Evolutionary conservation across 192 early-diverging fungal genomes (phyloP), one percentile per base, ranked within the genome.

Genomic region (Polychytrium aggregatum): DNA sequence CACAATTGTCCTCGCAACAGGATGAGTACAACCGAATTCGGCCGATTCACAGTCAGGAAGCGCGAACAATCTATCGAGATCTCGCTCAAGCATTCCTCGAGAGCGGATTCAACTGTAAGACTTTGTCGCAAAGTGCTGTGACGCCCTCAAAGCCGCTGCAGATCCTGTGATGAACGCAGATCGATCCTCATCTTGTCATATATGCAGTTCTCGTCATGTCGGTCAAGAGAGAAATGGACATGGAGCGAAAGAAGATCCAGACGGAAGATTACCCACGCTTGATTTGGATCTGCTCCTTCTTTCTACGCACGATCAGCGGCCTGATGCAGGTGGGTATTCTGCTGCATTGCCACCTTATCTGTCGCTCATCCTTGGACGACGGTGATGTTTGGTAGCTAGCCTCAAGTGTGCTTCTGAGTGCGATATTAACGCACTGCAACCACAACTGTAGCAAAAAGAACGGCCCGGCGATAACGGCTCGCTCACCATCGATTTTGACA

Each of bases 401-500:
- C 24, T 14, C 16, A 1, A 13, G n/a, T 14, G 42, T n/a, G 18
- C 37, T 37, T 37, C 17, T 21, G 13, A 44, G 14, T 17, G 17
- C 42, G 2, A 44, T 13, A 21, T 18, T 44, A n/a, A 24, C 16
- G n/a, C n/a, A 27, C 14, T 25, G 31, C 27, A 27, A 48, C n/a
- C 29, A 16, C 21, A 3, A 48, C 21, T 0, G 16, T 25, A 30
- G 14, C 26, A 2, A 31, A 31, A 42, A 17, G 21, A 53, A 44
- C 46, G 36, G 38, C n/a, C n/a, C n/a, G n/a, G n/a, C n/a, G n/a
- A n/a, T n/a, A n/a, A n/a, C n/a, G n/a, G n/a, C n/a, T n/a, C n/a
- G n/a, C n/a, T n/a, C n/a, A n/a, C n/a, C n/a, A n/a, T 55, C 31
- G 64, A 62, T 46, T 71, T 67, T 37, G 69, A 71, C 48, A 64